Base-by-base conservation (phyloP, 2,329 filamentous ascomycete genomes). In the Cladophialophora immunda region DNA sequence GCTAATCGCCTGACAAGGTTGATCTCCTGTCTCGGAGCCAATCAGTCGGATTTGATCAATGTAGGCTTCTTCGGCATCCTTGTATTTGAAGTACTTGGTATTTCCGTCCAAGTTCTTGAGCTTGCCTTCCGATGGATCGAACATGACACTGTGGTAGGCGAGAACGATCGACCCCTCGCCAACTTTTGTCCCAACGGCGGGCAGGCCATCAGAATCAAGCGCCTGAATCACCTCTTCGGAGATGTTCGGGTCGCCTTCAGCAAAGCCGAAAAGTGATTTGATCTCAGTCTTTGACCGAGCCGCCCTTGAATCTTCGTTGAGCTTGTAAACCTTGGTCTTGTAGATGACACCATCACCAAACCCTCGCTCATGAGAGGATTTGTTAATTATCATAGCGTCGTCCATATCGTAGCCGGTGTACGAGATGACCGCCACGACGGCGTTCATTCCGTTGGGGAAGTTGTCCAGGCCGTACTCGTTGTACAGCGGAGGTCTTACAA, bases 351-450 rank as follows among this genome's bases (percentile, higher is more conserved):
- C 95, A 75, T 98, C 89, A 41, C 93, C 94, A 75, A 99, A 98
- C 15, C 95, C 95, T 73, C 95, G 89, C 80, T 99, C 95, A 79
- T 97, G 93, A 2, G 94, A 90, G 22, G 93, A 97, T 79, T 98
- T 98, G 84, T 98, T 98, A 77, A 99, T 85, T 77, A 99, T 98
- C 94, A 98, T 98, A 77, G 95, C 95, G 81, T 99, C 95, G 85
- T 99, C 95, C 95, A 99, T 99, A 85, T 99, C 95, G 81, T 98
- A 99, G 59, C 94, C 95, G 1, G 94, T 98, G 79, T 99, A 99
- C 0, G 94, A 97, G 70, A 99, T 97, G 78, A 99, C 96, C 66
- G 95, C 95, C 66, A 99, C 95, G 45, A 98, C 89, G 8, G 93
- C 93, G 75, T 99, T 99, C 75, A 89, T 94, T 30, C 95, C 95